These are phyloP conservation scores for Dryas drummondii DNA, from an alignment of 306 rosid species.

Conservation along the genomic window DNA sequence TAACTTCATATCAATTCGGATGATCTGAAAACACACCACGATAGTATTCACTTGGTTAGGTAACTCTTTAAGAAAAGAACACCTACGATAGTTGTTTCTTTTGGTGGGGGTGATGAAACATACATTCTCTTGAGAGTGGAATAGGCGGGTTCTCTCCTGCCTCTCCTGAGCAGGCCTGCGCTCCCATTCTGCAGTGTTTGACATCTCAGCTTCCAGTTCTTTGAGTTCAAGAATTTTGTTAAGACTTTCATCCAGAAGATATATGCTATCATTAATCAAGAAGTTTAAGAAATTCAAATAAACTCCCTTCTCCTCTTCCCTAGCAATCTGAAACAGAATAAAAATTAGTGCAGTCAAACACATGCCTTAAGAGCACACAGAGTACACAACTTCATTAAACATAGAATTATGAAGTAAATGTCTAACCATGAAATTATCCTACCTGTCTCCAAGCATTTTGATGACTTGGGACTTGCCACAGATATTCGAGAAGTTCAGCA, in stretches of 20 bases:
- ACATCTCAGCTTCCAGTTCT: slow-evolving; percentile 98
- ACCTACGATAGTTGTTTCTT: neutral
- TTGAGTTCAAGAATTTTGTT: slow-evolving; percentile 96
- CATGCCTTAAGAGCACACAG: neutral
- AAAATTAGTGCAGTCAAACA: slow-evolving; percentile 16
- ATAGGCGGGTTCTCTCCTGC: slow-evolving; percentile 93
- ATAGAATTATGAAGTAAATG: neutral
- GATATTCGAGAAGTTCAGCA: slow-evolving; percentile 96
- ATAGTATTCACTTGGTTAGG: slow-evolving; percentile 25
- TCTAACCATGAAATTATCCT: slow-evolving; percentile 8
- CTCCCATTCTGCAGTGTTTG: slow-evolving; percentile 92
- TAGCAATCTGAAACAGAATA: slow-evolving; percentile 77
- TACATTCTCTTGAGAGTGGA: slow-evolving; percentile 97
- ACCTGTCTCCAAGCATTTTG: slow-evolving; percentile 99
- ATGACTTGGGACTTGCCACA: slow-evolving; percentile 99
- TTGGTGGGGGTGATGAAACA: slow-evolving; percentile 30
- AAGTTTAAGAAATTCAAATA: slow-evolving; percentile 96
- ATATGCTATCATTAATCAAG: slow-evolving; percentile 92
- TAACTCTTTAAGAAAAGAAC: slow-evolving; percentile 15
- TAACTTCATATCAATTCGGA: slow-evolving; percentile 93
- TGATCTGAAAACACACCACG: slow-evolving; percentile 54
- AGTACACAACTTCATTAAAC: neutral
- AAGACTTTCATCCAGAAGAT: slow-evolving; percentile 94
- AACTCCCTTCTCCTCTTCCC: slow-evolving; percentile 98
- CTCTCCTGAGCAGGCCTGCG: slow-evolving; percentile 86